Conservation (phyloP, 208 protist species). For the Wallacemonas rigidus region DNA sequence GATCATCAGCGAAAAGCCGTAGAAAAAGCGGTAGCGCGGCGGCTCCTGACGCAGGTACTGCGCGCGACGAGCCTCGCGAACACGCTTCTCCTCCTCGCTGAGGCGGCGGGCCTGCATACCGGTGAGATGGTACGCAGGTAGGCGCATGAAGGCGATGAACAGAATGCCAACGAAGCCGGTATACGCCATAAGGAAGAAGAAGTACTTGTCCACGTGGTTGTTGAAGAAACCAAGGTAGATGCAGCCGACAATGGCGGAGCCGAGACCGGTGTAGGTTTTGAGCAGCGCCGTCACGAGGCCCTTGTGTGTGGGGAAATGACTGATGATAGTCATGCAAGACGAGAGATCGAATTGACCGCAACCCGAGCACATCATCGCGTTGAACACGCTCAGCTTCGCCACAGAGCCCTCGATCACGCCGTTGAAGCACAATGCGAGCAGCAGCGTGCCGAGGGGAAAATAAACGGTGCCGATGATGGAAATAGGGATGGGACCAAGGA, state of each 20-base stretch:
- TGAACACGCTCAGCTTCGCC: conserved; percentile 35
- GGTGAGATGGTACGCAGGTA: conserved; percentile 57
- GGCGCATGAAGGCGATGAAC: conserved; percentile 40
- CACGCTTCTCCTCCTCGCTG: conserved; percentile 32
- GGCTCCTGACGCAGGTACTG: conserved; percentile 53
- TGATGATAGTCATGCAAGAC: conserved; percentile 42
- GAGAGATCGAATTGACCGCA: conserved; percentile 37
- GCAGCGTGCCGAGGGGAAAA: conserved; percentile 36
- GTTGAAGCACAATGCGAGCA: conserved; percentile 44
- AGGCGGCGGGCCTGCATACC: conserved; percentile 38
- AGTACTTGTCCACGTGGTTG: conserved; percentile 26
- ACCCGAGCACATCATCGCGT: conserved; percentile 37
- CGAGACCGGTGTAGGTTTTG: conserved; percentile 58
- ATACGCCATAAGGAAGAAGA: conserved; percentile 55
- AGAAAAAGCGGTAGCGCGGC: conserved; percentile 44
- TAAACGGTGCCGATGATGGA: conserved; percentile 29
- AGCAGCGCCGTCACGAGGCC: conserved; percentile 56
- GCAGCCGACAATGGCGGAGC: conserved; percentile 45
- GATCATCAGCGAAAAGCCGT: conserved; percentile 44
- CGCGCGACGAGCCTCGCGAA: conserved; percentile 27
- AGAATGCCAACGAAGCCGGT: conserved; percentile 27
- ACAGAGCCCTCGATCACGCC: conserved; percentile 36
- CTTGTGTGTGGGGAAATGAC: conserved; percentile 42
- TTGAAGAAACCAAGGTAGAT: conserved; percentile 55
- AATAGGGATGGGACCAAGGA: conserved; percentile 42